Evolutionary conservation across 805 yeast genomes (phyloP), one percentile per base, ranked within the genome.

Genomic region (Hermanozyma aechmeae): DNA sequence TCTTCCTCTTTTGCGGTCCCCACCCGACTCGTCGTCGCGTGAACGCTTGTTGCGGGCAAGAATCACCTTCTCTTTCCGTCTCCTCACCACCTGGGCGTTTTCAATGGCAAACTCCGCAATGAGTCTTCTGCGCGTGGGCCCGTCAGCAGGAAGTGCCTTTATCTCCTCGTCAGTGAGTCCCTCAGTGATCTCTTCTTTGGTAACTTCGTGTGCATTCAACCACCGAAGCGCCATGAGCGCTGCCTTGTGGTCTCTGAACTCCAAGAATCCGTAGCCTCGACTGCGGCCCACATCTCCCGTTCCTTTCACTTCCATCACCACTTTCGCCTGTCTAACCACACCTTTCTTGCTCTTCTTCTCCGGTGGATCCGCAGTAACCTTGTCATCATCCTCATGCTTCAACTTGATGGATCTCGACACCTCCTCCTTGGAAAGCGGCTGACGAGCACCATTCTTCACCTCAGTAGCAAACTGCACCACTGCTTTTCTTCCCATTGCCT

Each of bases 191-290:
- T 87, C 96, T 7, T 68, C 73, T 19, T 54, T 55, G 0, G 83
- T 60, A 5, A 92, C 95, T 47, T 73, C 79, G 50, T 89, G 96
- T 6, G 95, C 95, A 53, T 92, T 92, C 53, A 92, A 68, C 95
- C 96, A 92, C 65, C 98, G 76, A 32, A 92, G 71, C 2, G 94
- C 96, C 96, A 86, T 87, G 41, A 92, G 68, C 1, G 98, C 97
- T 38, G 79, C 53, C 55, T 80, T 81, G 55, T 92, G 98, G 55
- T 87, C 95, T 56, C 86, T 76, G 55, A 69, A 86, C 58, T 92
- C 97, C 25, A 92, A 57, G 67, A 92, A 89, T 39, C 98, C 98
- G 48, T 89, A 92, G 36, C 98, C 98, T 65, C 96, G 79, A 48
- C 92, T 78, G 56, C 98, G 72, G 32, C 98, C 98, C 16, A 68